Evolutionary conservation across 1,284 basidiomycete species (phyloP).

Genomic region (Moesziomyces sp.): DNA sequence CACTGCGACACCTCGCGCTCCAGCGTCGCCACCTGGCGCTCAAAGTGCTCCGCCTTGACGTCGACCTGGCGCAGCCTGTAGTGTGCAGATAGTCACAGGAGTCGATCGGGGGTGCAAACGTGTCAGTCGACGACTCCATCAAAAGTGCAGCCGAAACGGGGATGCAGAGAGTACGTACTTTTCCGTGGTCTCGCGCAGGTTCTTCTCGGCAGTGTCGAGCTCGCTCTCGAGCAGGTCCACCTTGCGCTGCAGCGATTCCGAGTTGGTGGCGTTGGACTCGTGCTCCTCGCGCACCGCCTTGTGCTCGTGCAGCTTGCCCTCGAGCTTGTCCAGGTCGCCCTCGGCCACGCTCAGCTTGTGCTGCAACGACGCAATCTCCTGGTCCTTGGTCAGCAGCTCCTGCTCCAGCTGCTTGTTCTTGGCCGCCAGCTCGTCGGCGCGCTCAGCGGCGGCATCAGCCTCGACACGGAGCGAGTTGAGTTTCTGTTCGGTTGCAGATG

Average conservation of each 20-base stretch:
- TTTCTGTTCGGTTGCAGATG: conserved; percentile 67
- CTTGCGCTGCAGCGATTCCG: conserved; percentile 84
- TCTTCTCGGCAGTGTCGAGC: conserved; percentile 94
- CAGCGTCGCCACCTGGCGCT: conserved; percentile 85
- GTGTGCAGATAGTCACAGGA: neutral
- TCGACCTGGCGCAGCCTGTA: conserved; percentile 94
- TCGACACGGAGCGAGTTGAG: conserved; percentile 80
- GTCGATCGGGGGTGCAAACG: neutral
- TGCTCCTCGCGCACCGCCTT: conserved; percentile 80
- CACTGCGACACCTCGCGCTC: conserved; percentile 92
- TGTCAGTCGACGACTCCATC: no score
- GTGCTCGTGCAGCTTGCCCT: conserved; percentile 77
- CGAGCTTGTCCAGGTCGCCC: conserved; percentile 79
- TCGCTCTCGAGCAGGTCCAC: conserved; percentile 93
- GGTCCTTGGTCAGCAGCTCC: conserved; percentile 82
- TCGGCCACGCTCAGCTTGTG: conserved; percentile 81
- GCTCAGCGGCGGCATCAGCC: conserved; percentile 78
- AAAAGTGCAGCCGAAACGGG: no score
- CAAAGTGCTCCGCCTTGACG: conserved; percentile 98
- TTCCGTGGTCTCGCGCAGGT: conserved; percentile 94
- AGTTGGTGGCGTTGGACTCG: conserved; percentile 79
- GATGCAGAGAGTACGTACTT: conserved; percentile 75
- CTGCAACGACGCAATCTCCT: conserved; percentile 84
- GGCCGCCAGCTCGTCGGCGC: conserved; percentile 65
- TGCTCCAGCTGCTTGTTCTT: conserved; percentile 75